These are phyloP conservation scores for Rhizophora mangle DNA, from an alignment of 345 rosid genomes.

Conservation along the genomic window DNA sequence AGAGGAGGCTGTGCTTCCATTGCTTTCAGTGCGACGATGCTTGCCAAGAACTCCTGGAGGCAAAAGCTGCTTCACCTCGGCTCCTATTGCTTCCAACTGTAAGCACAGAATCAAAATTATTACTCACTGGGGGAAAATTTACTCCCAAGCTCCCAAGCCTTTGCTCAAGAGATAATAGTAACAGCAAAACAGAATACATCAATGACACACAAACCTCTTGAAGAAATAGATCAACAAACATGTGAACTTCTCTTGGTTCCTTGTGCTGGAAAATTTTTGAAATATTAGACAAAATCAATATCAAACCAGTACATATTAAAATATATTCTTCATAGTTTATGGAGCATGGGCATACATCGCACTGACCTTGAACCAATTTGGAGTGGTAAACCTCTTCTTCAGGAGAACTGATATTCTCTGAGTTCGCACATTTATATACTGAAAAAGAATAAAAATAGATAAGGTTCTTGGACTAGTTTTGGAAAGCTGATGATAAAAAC, in stretches of 20 bases:
- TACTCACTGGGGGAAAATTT: neutral
- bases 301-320: constrained; percentile 10
- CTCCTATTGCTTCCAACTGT: constrained; percentile 67
- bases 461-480: constrained; percentile 20
- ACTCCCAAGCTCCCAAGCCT: neutral
- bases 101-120: constrained; percentile 16
- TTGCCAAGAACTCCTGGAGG: constrained; percentile 69
- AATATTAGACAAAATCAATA: constrained; percentile 19
- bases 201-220: constrained; percentile 64
- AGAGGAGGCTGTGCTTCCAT: constrained; percentile 85
- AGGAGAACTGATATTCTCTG: constrained; percentile 77
- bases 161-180: neutral
- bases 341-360: constrained; percentile 12
- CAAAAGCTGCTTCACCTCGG: constrained; percentile 81
- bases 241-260: constrained; percentile 99
- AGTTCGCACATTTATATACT: constrained; percentile 81
- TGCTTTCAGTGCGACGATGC: constrained; percentile 89
- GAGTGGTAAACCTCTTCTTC: constrained; percentile 90
- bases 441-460: constrained; percentile 23
- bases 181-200: neutral
- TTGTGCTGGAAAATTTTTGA: constrained; percentile 65
- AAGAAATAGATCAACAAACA: constrained; percentile 90
- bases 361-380: constrained; percentile 95
- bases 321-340: constrained; percentile 3
- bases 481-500: neutral